Evolutionary conservation across 2,329 filamentous ascomycete genomes (phyloP), one percentile per base, ranked within the genome.

Genomic region (Aspergillus ibericus): DNA sequence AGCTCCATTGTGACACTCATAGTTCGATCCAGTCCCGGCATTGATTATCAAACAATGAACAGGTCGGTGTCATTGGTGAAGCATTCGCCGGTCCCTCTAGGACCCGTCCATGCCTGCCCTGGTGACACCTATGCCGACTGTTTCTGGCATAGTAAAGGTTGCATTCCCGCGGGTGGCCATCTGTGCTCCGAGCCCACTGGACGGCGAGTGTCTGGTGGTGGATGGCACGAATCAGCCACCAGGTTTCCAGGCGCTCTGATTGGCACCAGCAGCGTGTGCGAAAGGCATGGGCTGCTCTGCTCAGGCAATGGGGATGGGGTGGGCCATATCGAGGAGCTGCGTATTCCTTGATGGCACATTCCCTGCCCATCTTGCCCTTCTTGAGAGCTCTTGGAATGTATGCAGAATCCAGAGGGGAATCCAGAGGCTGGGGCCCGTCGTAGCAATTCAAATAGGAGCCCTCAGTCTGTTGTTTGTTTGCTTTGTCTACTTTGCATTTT

Each of bases 401-500:
- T 59, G 60, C 46, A 66, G 63, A 74, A 75, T 69, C 56, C 38
- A 42, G 38, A 18, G 18, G 18, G 65, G 63, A 74, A 75, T 69
- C 59, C 62, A 63, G 72, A 71, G 74, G 74, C 73, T 75, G 73
- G 73, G 51, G 59, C 50, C 54, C 60, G 34, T 62, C 50, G 59
- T 59, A 59, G 63, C 63, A 65, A 67, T 75, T 76, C 73, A 76
- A 76, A 76, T 75, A 76, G 64, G 62, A 42, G 58, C 63, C 66
- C 55, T 68, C 54, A 58, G 59, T 70, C 74, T 74, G 72, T 74
- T 75, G 74, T 76, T 76, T 76, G 74, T 73, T 75, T 75, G 70
- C 71, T 76, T 76, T 76, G 74, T 70, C 66, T 71, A 65, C 69
- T 75, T 75, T 76, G 73, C 73, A 75, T 72, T 64, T 63, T 74